Base-by-base conservation (phyloP, 495 filamentous ascomycete species). In the Clohesyomyces aquaticus region DNA sequence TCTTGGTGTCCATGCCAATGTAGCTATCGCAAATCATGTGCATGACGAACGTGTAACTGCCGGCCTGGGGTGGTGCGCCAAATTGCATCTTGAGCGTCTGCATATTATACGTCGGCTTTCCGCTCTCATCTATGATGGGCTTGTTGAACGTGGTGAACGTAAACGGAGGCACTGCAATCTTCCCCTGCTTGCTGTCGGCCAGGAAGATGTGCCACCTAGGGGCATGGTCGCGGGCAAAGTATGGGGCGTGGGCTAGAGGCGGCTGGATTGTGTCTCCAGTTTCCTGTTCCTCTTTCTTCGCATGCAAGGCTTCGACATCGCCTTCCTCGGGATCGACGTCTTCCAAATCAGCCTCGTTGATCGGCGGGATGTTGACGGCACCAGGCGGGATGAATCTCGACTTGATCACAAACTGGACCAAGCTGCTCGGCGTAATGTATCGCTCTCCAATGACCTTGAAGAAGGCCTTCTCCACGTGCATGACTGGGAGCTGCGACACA, bases 1-100 rank as follows among this genome's bases (percentile, higher is more conserved):
- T 82, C 79, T 90, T 91, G 46, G 85, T 87, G 72, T 98, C 94
- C 61, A 96, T 88, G 46, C 94, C 94, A 45, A 98, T 80, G 70
- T 98, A 98, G 70, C 89, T 91, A 75, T 98, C 94, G 71, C 91
- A 96, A 57, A 97, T 78, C 61, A 95, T 78, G 74, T 96, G 86
- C 89, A 97, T 88, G 28, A 88, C 86, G 73, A 98, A 98, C 0
- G 87, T 89, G 74, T 96, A 98, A 71, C 91, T 87, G 45, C 92
- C 95, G 12, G 89, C 83, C 75, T 97, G 91, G 28, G 93, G 92
- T 52, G 94, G 94, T 19, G 94, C 93, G 71, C 93, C 90, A 78
- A 98, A 98, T 77, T 98, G 94, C 77, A 95, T 91, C 79, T 96
- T 96, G 70, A 97, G 81, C 12, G 94, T 98, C 75, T 96, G 91